Base-by-base conservation (phyloP, 768 basidiomycete species). In the Inosperma sp. region DNA sequence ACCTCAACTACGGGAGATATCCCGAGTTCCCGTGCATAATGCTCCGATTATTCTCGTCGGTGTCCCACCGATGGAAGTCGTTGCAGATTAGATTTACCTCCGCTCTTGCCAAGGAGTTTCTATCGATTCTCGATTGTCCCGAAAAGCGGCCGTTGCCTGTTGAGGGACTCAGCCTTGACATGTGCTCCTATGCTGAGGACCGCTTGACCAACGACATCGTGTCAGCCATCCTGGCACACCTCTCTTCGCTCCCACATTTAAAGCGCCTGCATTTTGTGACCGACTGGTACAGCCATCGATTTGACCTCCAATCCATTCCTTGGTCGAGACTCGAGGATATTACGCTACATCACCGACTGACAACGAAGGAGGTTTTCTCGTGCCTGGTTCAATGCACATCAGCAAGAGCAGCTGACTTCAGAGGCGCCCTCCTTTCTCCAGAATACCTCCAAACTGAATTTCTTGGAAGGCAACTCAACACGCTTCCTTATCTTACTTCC, bases 31-130 rank as follows among this genome's bases (percentile, higher is more conserved):
- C 13, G 17, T 37, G 10, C 26, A 27, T 23, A 5, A 2, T 37
- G 16, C 37, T 35, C 13, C 33, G 16, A 16, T 27, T 49, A 8
- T n/a, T 49, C 3, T 25, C 35, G 14, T n/a, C 31, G 13, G 12
- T 14, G 17, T 29, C 12, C n/a, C 34, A 49, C 7, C 35, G 35
- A 12, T 49, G 48, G 48, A 49, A 49, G 35, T 49, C 48, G 7
- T 35, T 49, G 2, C 17, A 17, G 19, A 37, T 37, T 25, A 5
- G 2, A 35, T n/a, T 49, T 12, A 12, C 4, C 21, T 3, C 22
- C 10, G 12, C 9, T 3, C 1, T 35, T 14, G 48, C 35, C n/a
- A 27, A 49, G 26, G 48, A 49, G 10, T 19, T 49, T 16, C 13
- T 49, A 7, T 16, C 8, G 2, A 26, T 49, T 14, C 34, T 49